These are phyloP conservation scores for Kwoniella pini DNA, from an alignment of 768 basidiomycete genomes.

Conservation along the genomic window DNA sequence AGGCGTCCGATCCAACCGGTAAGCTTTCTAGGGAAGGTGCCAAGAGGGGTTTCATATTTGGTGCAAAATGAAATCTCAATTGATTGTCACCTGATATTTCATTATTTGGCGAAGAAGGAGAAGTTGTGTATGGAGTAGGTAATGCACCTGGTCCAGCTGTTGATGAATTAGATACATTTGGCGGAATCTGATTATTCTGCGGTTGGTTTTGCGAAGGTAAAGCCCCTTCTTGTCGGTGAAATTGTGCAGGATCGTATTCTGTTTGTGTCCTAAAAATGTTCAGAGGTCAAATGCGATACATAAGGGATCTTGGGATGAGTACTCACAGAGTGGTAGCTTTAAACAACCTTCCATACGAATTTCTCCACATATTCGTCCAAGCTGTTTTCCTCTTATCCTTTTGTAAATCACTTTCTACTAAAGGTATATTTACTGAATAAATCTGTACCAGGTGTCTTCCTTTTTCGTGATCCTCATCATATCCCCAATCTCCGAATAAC, in stretches of 20 bases:
- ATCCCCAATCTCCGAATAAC: slow-evolving; percentile 84
- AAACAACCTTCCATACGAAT: slow-evolving; percentile 79
- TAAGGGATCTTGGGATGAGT: not conserved
- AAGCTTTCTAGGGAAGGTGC: slow-evolving; percentile 62
- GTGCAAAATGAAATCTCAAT: slow-evolving; percentile 73
- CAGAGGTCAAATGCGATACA: not conserved
- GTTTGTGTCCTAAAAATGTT: slow-evolving; percentile 6
- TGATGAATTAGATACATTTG: slow-evolving; percentile 9
- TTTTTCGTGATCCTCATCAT: slow-evolving; percentile 56
- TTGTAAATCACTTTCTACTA: slow-evolving; percentile 67
- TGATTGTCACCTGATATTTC: slow-evolving; percentile 8
- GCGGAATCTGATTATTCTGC: slow-evolving; percentile 6
- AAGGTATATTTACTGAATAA: slow-evolving; percentile 71
- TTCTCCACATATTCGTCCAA: slow-evolving; percentile 85
- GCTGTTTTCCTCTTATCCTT: slow-evolving; percentile 66
- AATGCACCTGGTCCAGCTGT: slow-evolving; percentile 46
- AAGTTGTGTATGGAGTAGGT: slow-evolving; percentile 28
- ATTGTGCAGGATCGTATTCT: slow-evolving; percentile 25
- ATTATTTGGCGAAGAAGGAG: slow-evolving; percentile 7
- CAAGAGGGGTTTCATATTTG: slow-evolving; percentile 70
- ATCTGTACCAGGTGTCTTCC: slow-evolving; percentile 61
- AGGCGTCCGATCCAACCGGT: slow-evolving; percentile 75
- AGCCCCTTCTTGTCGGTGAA: slow-evolving; percentile 11
- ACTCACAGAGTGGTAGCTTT: slow-evolving; percentile 57
- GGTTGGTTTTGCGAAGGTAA: slow-evolving; percentile 2